Base-by-base conservation (phyloP, 148 eudicot species). In the Chenopodium album region DNA sequence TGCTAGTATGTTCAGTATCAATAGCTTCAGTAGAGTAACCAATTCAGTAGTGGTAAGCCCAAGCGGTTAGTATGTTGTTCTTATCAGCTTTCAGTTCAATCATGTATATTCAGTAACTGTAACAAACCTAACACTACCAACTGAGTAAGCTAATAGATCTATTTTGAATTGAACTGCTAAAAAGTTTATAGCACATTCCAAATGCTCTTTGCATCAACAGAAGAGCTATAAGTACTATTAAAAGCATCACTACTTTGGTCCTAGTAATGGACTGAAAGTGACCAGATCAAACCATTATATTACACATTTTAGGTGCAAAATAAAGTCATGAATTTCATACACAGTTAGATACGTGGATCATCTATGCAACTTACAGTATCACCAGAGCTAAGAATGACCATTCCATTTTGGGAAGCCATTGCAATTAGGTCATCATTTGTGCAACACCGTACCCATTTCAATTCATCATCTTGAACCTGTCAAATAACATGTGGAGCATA, bases 351-450 rank as follows among this genome's bases (percentile, higher is more conserved):
- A 16, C 47, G 73, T 37, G 7, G 44, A 37, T 6, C 44, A 37
- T 41, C 9, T 44, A 4, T 17, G 22, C 56, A 76, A 66, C 97
- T 89, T 87, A 94, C 98, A 79, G 22, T 89, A 41, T 86, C 92
- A 81, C 97, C 88, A 65, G 97, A 90, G 78, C 89, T 90, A 78
- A 97, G 89, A 77, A 91, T 87, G 75, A 93, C 97, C 92, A 88
- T 85, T 74, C 99, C 99, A 85, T 90, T 91, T 29, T 94, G 95
- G 76, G 99, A 97, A 82, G 97, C 99, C 97, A 97, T 94, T 50
- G 97, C 99, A 82, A 97, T 94, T 87, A 88, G 89, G 76, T 97
- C 98, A 85, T 92, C 92, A 78, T 92, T 90, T 47, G 92, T 82
- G 86, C 99, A 97, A 81, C 87, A 85, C 71, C 93, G 87, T 17